Evolutionary conservation across 2,329 filamentous ascomycete species (phyloP), one percentile per base, ranked within the genome.

Genomic region (Pseudocercospora crystallina): DNA sequence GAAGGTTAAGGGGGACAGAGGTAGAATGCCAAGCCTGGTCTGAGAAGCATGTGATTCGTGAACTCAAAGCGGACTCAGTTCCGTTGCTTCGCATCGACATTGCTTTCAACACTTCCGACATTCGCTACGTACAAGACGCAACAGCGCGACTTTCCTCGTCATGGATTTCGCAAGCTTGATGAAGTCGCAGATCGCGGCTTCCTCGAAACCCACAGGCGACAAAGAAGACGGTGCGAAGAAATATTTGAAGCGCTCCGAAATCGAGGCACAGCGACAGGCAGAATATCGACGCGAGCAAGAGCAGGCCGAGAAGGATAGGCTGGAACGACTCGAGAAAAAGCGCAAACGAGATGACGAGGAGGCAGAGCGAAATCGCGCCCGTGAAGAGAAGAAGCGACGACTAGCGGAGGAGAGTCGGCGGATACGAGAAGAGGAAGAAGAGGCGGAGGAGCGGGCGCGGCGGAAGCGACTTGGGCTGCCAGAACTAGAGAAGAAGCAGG

Each of bases 151-250:
- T 7, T 8, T 10, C 11, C 9, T 8, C 67, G 77, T 55, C 60
- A 99, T 99, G 94, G 91, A 99, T 72, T 99, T 99, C 76, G 90
- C 90, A 54, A 83, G 90, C 32, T 77, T 99, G 41, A 95, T 99
- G 89, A 84, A 88, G 65, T 87, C 90, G 67, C 90, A 96, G 72
- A 94, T 99, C 65, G 83, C 88, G 46, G 49, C 61, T 35, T 59
- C 62, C 3, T 44, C 58, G 64, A 95, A 94, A 71, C 79, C 85
- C 61, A 89, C 89, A 70, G 61, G 67, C 26, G 40, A 26, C 13
- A 20, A 33, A 11, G 51, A 63, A 52, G 49, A 66, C 35, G 69
- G 74, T 12, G 64, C 71, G 34, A 85, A 86, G 64, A 96, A 95
- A 71, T 97, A 90, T 70, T 73, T 89, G 57, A 90, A 89, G 62